These are phyloP conservation scores for Handroanthus guayacan DNA, from an alignment of 257 asterid species.

Conservation along the genomic window DNA sequence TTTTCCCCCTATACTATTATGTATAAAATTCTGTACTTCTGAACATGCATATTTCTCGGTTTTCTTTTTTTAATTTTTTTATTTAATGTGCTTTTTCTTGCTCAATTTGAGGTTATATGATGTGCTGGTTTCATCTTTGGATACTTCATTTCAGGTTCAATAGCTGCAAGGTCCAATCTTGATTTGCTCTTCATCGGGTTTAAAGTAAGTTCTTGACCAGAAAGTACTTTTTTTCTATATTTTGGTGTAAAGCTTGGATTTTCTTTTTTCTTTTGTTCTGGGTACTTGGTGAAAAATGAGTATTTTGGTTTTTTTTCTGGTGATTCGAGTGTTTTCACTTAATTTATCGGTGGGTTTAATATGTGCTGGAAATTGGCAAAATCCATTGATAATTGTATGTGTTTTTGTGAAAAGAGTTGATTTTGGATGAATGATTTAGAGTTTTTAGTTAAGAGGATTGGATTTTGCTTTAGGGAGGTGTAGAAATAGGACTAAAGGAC, in stretches of 20 bases:
- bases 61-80: not conserved
- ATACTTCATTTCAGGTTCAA: constrained; percentile 29
- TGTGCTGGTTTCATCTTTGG: constrained; percentile 13
- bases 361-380: not conserved
- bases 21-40: not conserved
- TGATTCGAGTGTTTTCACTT: constrained; percentile 23
- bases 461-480: constrained; percentile 14
- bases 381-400: constrained; percentile 12
- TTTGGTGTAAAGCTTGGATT: constrained; percentile 22
- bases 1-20: not conserved
- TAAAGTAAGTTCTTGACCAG: constrained; percentile 38
- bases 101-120: constrained; percentile 17
- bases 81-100: not conserved
- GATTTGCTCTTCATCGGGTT: constrained; percentile 35
- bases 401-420: not conserved
- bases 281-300: not conserved
- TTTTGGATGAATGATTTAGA: constrained; percentile 24
- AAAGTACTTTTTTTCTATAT: not conserved
- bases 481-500: not conserved
- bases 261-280: constrained; percentile 10
- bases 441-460: constrained; percentile 8
- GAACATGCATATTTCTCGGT: not conserved
- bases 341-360: constrained; percentile 1
- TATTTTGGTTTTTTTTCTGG: constrained; percentile 5
- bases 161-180: constrained; percentile 30